phyloP scores from a whole-genome alignment of 1,284 basidiomycete species.

The Inonotus hispidus region DNA sequence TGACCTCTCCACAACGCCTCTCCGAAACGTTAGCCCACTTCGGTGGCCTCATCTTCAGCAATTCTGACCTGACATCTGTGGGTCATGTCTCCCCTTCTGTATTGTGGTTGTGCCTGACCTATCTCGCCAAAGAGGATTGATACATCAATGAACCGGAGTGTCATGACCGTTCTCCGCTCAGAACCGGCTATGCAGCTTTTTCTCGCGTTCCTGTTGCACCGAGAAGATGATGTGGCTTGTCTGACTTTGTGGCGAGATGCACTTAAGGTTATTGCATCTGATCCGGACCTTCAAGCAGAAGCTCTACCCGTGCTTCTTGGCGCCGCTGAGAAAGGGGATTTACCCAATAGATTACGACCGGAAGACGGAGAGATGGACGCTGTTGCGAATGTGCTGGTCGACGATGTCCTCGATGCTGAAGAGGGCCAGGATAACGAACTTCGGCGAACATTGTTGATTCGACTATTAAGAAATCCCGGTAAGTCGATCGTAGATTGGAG shows the following conservation, averaged over 20 bases:
- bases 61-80: slow-evolving; percentile 37
- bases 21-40: slow-evolving; percentile 39
- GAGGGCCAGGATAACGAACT: slow-evolving; percentile 13
- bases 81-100: slow-evolving; percentile 16
- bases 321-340: slow-evolving; percentile 31
- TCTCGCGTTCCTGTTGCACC: slow-evolving; percentile 41
- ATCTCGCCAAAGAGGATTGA: slow-evolving; percentile 39
- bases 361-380: slow-evolving; percentile 39
- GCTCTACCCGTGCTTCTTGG: slow-evolving; percentile 34
- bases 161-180: slow-evolving; percentile 34
- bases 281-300: slow-evolving; percentile 26
- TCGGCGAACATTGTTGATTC: slow-evolving; percentile 29
- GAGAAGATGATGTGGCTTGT: slow-evolving; percentile 32
- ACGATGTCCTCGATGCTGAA: slow-evolving; percentile 21
- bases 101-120: neutral
- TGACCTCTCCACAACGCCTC: slow-evolving; percentile 21
- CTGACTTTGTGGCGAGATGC: slow-evolving; percentile 41
- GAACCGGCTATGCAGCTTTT: slow-evolving; percentile 38
- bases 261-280: slow-evolving; percentile 32
- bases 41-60: slow-evolving; percentile 36
- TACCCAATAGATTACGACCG: slow-evolving; percentile 39
- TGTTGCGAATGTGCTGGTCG: slow-evolving; percentile 30
- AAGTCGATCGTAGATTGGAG: slow-evolving; percentile 5
- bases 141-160: slow-evolving; percentile 33
- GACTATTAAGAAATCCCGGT: slow-evolving; percentile 36